phyloP scores from a whole-genome alignment of 2,329 filamentous ascomycete genomes.

The Pseudodiploospora longispora region DNA sequence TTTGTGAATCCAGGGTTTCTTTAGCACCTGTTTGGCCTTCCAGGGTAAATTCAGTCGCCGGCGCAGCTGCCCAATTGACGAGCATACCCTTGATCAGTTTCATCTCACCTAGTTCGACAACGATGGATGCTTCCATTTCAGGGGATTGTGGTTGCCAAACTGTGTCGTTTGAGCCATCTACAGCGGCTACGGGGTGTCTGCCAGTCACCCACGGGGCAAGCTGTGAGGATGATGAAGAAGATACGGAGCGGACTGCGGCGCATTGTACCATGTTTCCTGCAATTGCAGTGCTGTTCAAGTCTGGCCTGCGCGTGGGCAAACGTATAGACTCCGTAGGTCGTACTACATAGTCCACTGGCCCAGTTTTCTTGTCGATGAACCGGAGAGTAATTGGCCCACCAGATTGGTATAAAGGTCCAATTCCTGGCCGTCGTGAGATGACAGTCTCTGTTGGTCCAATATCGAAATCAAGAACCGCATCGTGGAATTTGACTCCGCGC shows the following conservation, averaged over 20 bases:
- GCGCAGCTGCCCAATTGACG: background rate
- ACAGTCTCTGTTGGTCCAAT: background rate
- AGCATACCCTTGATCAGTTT: background rate
- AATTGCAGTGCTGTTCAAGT: background rate
- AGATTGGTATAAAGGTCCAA: too few species aligned
- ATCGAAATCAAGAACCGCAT: background rate
- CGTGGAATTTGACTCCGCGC: background rate
- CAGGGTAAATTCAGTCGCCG: background rate
- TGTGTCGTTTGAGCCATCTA: background rate
- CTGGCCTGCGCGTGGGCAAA: background rate
- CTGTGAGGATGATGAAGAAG: background rate
- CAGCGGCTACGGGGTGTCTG: background rate
- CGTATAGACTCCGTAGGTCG: background rate
- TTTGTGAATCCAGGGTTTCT: background rate
- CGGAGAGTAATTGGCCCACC: background rate
- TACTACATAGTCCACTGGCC: background rate
- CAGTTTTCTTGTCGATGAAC: background rate
- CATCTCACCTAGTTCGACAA: background rate
- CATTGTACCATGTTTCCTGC: background rate
- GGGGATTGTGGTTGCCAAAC: background rate
- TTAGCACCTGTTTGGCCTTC: background rate
- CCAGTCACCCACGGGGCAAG: background rate
- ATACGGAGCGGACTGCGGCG: background rate
- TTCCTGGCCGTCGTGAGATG: background rate
- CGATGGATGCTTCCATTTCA: background rate